Base-by-base conservation (phyloP, 441 rosid species). In the Manihot esculenta region DNA sequence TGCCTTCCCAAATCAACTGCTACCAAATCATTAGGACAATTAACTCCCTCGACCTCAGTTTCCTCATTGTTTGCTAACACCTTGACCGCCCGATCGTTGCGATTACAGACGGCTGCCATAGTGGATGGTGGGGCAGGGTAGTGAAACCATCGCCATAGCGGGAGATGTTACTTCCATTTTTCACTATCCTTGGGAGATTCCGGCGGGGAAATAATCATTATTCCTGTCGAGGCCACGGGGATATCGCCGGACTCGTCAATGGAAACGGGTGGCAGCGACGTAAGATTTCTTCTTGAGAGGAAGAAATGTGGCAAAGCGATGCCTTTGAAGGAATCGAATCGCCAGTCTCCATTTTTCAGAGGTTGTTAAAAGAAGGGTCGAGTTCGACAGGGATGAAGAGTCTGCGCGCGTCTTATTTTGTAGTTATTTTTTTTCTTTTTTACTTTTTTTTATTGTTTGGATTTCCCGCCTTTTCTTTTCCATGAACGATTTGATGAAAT, bases 1-100 rank as follows among this genome's bases (percentile, higher is more conserved):
- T 79, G 83, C 72, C 76, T 71, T 55, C 84, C 84, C 79, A 80
- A 71, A 76, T 83, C 80, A 27, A 76, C 78, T 12, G 65, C 74
- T 58, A 44, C 35, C 23, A 35, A 54, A 17, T 62, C 68, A 11
- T 60, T 77, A 45, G 10, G 38, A 42, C 38, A 51, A 73, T 55
- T 30, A 50, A 33, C 56, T 65, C 68, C 71, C 59, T 49, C 27
- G 20, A 45, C 49, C 20, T 20, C 68, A 21, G 26, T 20, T 15
- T 21, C 71, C 30, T 66, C 77, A 21, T 63, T 58, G 20, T 50
- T 26, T 23, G 35, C 35, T 2, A 3, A 68, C 33, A 17, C 41
- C 18, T 38, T 68, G 14, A 30, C 65, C 30, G 71, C 45, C 71
- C 35, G 58, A 49, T 62, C 50, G 10, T 67, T 69, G 53, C 27